Evolutionary conservation across 2,329 filamentous ascomycete species (phyloP).

Genomic region (Alternaria arbusti): DNA sequence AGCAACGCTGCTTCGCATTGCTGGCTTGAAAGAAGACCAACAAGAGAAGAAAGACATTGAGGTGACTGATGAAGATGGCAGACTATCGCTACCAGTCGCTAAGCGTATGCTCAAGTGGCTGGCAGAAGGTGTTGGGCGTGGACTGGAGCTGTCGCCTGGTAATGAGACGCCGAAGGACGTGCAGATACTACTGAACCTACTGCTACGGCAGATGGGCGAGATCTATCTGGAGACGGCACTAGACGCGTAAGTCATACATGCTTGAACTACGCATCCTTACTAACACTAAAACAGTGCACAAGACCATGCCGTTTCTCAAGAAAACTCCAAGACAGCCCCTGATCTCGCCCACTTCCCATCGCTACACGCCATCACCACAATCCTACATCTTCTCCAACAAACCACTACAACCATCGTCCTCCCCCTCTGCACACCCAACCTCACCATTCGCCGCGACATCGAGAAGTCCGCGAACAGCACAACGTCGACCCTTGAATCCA

Average conservation of each 20-base stretch:
- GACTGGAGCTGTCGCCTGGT: conserved; percentile 85
- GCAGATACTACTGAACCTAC: conserved; percentile 78
- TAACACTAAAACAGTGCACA: conserved; percentile 47
- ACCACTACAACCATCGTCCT: conserved; percentile 91
- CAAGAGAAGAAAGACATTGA: conserved; percentile 85
- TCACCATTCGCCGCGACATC: conserved; percentile 88
- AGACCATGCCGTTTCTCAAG: conserved; percentile 77
- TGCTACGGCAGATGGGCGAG: conserved; percentile 87
- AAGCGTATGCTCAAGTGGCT: conserved; percentile 99
- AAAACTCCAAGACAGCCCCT: conserved; percentile 82
- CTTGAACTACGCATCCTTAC: neutral
- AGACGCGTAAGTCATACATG: conserved; percentile 56
- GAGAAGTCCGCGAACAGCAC: conserved; percentile 79
- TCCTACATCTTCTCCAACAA: conserved; percentile 90
- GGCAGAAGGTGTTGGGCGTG: conserved; percentile 89
- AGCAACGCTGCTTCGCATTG: conserved; percentile 86
- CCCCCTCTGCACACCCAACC: conserved; percentile 85
- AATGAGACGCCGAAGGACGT: conserved; percentile 95
- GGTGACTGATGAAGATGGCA: conserved; percentile 87
- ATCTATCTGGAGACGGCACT: conserved; percentile 73
- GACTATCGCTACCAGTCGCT: conserved; percentile 81
- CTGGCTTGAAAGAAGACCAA: conserved; percentile 77
- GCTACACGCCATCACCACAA: conserved; percentile 81
- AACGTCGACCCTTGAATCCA: conserved; percentile 81
- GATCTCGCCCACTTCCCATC: conserved; percentile 83